phyloP scores from a whole-genome alignment of 1,284 basidiomycete genomes.

The Mycocalia duriaeana region DNA sequence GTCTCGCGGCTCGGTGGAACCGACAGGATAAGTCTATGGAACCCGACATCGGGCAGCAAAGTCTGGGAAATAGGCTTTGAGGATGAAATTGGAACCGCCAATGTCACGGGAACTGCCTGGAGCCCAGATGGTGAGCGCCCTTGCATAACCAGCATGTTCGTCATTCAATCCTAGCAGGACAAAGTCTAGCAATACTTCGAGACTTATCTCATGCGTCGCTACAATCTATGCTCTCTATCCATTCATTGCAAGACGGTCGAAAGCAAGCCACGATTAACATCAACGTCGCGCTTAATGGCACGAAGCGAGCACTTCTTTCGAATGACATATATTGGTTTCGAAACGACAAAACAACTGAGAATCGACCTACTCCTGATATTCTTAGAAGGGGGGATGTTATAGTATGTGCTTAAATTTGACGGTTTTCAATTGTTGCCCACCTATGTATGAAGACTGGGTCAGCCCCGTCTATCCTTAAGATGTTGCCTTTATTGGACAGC shows the following conservation, averaged over 20 bases:
- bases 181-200: constrained; percentile 1
- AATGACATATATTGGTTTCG: constrained; percentile 69
- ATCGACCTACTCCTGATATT: constrained; percentile 62
- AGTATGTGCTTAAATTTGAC: constrained; percentile 35
- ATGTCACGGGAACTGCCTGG: constrained; percentile 64
- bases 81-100: constrained; percentile 36
- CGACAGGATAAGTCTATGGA: constrained; percentile 73
- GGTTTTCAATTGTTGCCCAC: constrained; percentile 5
- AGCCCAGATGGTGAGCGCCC: constrained; percentile 66
- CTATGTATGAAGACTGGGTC: constrained; percentile 58
- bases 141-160: constrained; percentile 4
- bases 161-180: too few relatives aligned
- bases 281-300: constrained; percentile 12
- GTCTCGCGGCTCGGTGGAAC: constrained; percentile 59
- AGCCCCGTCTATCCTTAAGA: constrained; percentile 62
- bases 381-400: constrained; percentile 63
- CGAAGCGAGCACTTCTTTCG: constrained; percentile 24
- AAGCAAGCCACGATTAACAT: constrained; percentile 43
- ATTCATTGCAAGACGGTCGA: constrained; percentile 72
- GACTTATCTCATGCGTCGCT: constrained; percentile 64
- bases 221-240: constrained; percentile 69
- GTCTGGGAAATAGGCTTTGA: constrained; percentile 75
- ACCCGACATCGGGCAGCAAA: constrained; percentile 64
- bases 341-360: constrained; percentile 35
- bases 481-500: constrained; percentile 64